Evolutionary conservation across 192 early-diverging fungal genomes (phyloP), one percentile per base, ranked within the genome.

Genomic region (Dissophora globulifera): DNA sequence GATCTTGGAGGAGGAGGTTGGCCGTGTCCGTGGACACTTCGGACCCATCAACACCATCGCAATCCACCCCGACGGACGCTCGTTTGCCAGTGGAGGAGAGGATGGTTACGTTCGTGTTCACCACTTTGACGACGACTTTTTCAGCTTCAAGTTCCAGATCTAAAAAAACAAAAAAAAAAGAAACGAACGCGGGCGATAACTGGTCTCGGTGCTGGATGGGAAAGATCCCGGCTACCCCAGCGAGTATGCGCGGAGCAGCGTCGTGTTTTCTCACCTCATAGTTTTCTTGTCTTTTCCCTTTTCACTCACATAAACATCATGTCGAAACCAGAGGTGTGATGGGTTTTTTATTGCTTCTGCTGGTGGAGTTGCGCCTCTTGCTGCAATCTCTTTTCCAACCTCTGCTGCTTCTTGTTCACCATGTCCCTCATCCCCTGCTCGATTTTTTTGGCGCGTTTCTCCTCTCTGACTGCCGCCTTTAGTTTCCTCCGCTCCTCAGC

Each of bases 1-100:
- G 71, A 88, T 96, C 60, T 91, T 98, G 58, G 93, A 97, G 69
- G 95, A 97, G 74, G 96, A 99, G 82, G 93, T 98, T 50, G 96
- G 96, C 52, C 91, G 96, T 68, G 93, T 96, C 40, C 94, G 93
- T 86, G 98, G 98, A 25, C 98, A 99, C 72, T 99, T 99, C 81
- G 98, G 98, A 69, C 98, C 98, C 40, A 98, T 99, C 83, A 99
- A 99, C 84, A 99, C 96, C 16, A 86, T 99, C 54, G 96, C 98
- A 6, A 93, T 98, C 57, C 95, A 97, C 80, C 96, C 96, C 16
- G 91, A 93, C 78, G 96, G 98, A 50, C 93, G 86, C 40, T 89
- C 91, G 71, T 98, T 95, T 85, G 92, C 98, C 43, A 91, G 88
- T 50, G 98, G 98, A 79, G 94, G 96, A 72, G 98, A 99, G 81